A percentile compares a stretch with the other conserved stretches of the same genome.
These are phyloP conservation scores for Euryodendron excelsum DNA, from an alignment of 148 eudicot species.

Conservation along the genomic window DNA sequence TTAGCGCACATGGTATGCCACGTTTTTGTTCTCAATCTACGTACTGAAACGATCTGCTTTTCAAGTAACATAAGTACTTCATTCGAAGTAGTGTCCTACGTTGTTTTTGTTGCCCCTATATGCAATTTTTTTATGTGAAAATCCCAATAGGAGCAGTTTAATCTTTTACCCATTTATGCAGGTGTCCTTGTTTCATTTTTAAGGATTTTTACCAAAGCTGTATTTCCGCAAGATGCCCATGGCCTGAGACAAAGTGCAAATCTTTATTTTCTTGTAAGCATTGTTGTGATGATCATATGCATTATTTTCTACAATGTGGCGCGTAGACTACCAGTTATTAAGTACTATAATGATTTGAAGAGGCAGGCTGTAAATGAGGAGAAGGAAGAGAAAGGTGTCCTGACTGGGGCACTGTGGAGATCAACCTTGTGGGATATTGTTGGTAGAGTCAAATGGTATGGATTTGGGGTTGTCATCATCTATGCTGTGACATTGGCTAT, in stretches of 20 bases:
- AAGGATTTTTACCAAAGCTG: conserved; percentile 76
- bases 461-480: conserved; percentile 49
- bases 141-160: neutral
- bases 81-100: neutral
- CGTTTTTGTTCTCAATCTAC: no score
- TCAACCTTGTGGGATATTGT: conserved; percentile 66
- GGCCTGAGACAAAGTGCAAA: conserved; percentile 82
- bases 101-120: neutral
- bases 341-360: conserved; percentile 74
- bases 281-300: conserved; percentile 65
- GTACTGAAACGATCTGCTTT: no score
- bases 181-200: conserved; percentile 80
- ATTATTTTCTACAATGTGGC: conserved; percentile 63
- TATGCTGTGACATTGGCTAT: conserved; percentile 76
- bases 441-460: conserved; percentile 73
- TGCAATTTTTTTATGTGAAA: neutral
- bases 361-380: conserved; percentile 49
- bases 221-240: conserved; percentile 62
- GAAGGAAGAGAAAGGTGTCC: conserved; percentile 46
- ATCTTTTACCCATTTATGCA: conserved; percentile 26
- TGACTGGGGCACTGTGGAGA: conserved; percentile 45
- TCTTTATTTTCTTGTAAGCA: conserved; percentile 75
- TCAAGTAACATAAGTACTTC: no score
- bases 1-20: no score
- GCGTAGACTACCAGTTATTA: conserved; percentile 72